These are phyloP conservation scores for Xylaria intraflava DNA, from an alignment of 495 filamentous ascomycete species.

Conservation along the genomic window DNA sequence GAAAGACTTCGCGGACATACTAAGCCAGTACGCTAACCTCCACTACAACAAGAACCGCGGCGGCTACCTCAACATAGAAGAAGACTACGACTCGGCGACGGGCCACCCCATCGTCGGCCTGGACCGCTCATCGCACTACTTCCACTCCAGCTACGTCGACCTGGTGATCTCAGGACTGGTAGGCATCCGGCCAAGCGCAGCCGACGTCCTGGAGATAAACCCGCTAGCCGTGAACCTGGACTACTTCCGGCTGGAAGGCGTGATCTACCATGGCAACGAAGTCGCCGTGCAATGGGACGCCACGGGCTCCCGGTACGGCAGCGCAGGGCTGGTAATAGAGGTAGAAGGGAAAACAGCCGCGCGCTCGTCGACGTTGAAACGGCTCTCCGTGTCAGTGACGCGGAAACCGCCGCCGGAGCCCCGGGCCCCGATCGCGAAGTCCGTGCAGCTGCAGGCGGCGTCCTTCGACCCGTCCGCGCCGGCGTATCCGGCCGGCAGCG, in stretches of 20 bases:
- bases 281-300: constrained; percentile 27
- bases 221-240: constrained; percentile 20
- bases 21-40: constrained; percentile 23
- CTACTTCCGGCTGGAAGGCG: constrained; percentile 27
- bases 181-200: constrained; percentile 22
- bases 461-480: neutral
- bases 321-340: constrained; percentile 19
- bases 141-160: constrained; percentile 29
- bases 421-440: constrained; percentile 16
- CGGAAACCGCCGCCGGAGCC: constrained; percentile 11
- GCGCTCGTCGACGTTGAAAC: neutral
- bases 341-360: constrained; percentile 6
- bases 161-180: constrained; percentile 25
- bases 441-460: constrained; percentile 17
- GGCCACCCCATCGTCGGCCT: constrained; percentile 12
- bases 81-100: constrained; percentile 23
- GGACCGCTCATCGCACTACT: constrained; percentile 26
- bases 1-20: constrained; percentile 21
- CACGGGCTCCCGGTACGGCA: constrained; percentile 18
- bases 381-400: constrained; percentile 4
- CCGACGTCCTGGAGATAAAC: constrained; percentile 27
- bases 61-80: constrained; percentile 24
- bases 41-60: constrained; percentile 20
- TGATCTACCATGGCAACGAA: constrained; percentile 29
- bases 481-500: constrained; percentile 17